These are phyloP conservation scores for Narthecium ossifragum DNA, from an alignment of 106 monocot genomes.

Conservation along the genomic window DNA sequence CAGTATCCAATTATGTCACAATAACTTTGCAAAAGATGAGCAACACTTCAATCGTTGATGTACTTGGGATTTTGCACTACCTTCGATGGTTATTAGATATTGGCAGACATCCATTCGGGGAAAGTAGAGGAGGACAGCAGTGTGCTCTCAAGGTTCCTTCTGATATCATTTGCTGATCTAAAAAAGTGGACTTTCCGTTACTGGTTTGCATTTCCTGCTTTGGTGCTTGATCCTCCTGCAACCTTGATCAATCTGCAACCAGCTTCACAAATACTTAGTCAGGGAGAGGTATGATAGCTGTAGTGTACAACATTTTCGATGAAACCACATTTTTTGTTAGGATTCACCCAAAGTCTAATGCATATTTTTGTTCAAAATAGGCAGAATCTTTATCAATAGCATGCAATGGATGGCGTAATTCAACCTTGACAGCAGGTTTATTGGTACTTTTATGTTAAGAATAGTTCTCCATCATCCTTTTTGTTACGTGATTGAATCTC, in stretches of 20 bases:
- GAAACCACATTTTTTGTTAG: neutral
- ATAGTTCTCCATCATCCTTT: neutral
- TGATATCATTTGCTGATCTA: constrained; percentile 91
- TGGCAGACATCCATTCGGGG: constrained; percentile 65
- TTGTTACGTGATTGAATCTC: neutral
- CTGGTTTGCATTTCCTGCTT: constrained; percentile 93
- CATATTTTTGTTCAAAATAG: constrained; percentile 22
- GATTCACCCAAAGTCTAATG: constrained; percentile 3
- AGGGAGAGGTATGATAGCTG: constrained; percentile 51
- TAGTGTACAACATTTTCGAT: neutral
- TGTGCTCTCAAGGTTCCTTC: constrained; percentile 71
- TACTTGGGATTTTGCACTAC: neutral
- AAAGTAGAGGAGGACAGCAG: constrained; percentile 67
- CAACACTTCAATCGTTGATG: too few species aligned
- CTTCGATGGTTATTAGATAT: constrained; percentile 44
- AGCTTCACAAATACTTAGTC: constrained; percentile 46
- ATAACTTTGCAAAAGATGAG: too few species aligned
- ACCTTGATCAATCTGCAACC: constrained; percentile 48
- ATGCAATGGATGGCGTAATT: constrained; percentile 78
- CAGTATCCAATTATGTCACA: too few species aligned
- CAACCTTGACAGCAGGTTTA: constrained; percentile 64
- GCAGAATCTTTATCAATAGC: constrained; percentile 46
- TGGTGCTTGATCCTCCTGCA: constrained; percentile 76
- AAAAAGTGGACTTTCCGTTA: constrained; percentile 85
- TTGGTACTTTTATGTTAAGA: neutral